Evolutionary conservation across 208 protist genomes (phyloP), one percentile per base, ranked within the genome.

Genomic region (Trypanosoma boissoni): DNA sequence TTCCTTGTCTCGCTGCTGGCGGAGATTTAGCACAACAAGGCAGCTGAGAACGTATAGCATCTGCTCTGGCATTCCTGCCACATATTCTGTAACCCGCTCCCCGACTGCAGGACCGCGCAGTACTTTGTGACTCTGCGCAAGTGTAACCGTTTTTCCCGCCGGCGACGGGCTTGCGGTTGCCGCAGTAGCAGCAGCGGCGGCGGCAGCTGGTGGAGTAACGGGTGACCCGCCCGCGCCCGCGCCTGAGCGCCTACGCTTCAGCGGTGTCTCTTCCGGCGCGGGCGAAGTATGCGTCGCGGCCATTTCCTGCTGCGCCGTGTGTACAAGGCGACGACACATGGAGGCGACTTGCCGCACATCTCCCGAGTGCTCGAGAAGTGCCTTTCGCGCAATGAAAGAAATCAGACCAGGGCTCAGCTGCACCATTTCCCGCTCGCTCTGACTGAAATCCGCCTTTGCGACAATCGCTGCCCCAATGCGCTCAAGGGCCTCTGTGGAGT

Each of bases 11-110:
- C 70, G 69, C 58, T 74, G 54, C 32, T 80, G 80, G 42, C 65
- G 70, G 36, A 74, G 51, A 14, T 70, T 74, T 8, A 92, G 65
- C 7, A 89, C 80, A 16, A 89, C 58, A 31, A 92, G 63, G 65
- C 86, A 92, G 65, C 86, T 78, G 4, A 92, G 69, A 3, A 92
- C 79, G 63, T 86, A 85, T 1, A 85, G 51, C 29, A 75, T 76
- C 60, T 92, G 81, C 67, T 92, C 81, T 27, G 86, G 80, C 60
- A 92, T 80, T 3, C 66, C 70, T 20, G 72, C 59, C 28, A 92
- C 61, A 64, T 88, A 72, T 37, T 72, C 68, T 46, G 81, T 68
- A 2, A 85, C 70, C 20, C 84, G 70, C 28, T 80, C 64, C 12
- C 86, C 80, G 23, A 56, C 68, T 8, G 58, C 64, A 12, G 53